phyloP scores from a whole-genome alignment of 148 eudicot species.

The Camellia lanceoleosa region DNA sequence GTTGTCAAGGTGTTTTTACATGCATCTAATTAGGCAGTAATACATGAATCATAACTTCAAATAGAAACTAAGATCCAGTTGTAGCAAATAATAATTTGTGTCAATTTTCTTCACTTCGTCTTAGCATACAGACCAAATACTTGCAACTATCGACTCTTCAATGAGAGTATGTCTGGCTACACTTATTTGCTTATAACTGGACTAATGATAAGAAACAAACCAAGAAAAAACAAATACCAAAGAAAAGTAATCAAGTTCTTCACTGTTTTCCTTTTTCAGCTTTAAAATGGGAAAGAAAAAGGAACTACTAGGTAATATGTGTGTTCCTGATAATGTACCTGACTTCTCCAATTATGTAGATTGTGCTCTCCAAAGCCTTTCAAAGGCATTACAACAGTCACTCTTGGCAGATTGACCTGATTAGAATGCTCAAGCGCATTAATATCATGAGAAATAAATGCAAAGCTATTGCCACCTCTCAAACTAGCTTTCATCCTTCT shows the following conservation, averaged over 20 bases:
- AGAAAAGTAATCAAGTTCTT: background rate
- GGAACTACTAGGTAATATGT: background rate
- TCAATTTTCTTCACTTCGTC: background rate
- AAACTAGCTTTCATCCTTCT: conserved; percentile 56
- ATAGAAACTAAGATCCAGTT: conserved; percentile 1
- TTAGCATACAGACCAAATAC: background rate
- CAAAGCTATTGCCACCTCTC: conserved; percentile 68
- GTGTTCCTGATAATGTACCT: conserved; percentile 43
- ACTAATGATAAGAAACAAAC: background rate
- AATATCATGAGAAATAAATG: conserved; percentile 71
- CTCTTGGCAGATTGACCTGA: conserved; percentile 75
- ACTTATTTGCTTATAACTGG: background rate
- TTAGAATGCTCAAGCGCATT: conserved; percentile 85
- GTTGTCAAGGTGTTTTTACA: background rate
- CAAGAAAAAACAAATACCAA: conserved; percentile 3
- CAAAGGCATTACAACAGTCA: conserved; percentile 89
- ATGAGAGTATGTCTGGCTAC: background rate
- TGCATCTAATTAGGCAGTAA: background rate
- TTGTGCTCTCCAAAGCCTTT: conserved; percentile 99
- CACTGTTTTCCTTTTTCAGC: background rate
- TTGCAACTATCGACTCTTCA: conserved; percentile 1
- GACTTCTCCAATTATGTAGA: conserved; percentile 90
- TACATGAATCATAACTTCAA: background rate
- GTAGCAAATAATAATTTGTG: background rate
- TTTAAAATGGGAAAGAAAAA: too few species aligned